Conservation (phyloP, 2,329 filamentous ascomycete genomes). For the Cephalotrichum gorgonifer region DNA sequence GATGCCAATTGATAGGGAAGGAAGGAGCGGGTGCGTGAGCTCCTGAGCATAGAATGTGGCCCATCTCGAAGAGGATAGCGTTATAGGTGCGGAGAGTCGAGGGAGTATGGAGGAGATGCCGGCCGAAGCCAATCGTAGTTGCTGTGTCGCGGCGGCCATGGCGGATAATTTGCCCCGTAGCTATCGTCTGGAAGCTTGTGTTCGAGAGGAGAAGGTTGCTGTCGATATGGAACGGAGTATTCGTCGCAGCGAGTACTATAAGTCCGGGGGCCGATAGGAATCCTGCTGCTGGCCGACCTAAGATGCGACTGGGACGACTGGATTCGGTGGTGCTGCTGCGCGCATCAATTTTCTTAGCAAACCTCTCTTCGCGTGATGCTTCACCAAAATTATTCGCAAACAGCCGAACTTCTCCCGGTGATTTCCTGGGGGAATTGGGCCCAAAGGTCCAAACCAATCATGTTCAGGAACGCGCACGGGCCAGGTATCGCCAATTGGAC, state of each 20-base stretch:
- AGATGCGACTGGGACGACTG: background rate
- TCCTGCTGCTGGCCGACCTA: background rate
- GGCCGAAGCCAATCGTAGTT: slow-evolving; percentile 32
- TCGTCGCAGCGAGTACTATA: background rate
- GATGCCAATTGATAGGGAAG: slow-evolving; percentile 45
- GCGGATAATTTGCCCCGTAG: background rate
- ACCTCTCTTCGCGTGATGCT: background rate
- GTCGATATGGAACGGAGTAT: background rate
- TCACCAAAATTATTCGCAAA: slow-evolving; percentile 4
- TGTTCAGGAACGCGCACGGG: slow-evolving; percentile 6
- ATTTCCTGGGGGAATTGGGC: background rate
- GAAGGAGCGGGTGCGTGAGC: slow-evolving; percentile 33
- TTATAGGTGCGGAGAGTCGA: slow-evolving; percentile 32
- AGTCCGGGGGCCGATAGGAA: too few species aligned
- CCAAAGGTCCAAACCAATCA: slow-evolving; percentile 11
- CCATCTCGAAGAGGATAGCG: slow-evolving; percentile 30
- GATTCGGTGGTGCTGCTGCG: background rate
- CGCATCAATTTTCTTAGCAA: background rate
- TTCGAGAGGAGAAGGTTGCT: background rate
- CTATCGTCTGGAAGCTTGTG: too few species aligned
- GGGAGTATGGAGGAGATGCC: slow-evolving; percentile 35
- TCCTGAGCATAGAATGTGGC: slow-evolving; percentile 33
- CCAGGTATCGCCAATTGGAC: slow-evolving; percentile 7
- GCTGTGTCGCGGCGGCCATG: slow-evolving; percentile 6
- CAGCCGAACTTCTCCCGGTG: slow-evolving; percentile 5